Conservation (phyloP, 441 rosid genomes). For the Biscutella laevigata region DNA sequence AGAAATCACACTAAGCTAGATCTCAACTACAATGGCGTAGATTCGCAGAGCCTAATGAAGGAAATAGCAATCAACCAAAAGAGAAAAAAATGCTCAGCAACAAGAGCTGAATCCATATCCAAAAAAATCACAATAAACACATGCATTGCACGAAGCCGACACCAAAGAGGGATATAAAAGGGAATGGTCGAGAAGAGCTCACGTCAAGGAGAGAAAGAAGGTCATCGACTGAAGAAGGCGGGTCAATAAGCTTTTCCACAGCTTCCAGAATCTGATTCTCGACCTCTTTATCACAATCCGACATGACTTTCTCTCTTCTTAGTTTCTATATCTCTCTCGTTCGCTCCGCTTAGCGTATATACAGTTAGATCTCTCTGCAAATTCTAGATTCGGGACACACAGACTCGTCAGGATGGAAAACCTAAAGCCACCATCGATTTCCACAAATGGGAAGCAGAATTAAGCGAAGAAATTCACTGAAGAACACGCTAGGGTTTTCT, state of each 20-base stretch:
- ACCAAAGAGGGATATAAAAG: neutral
- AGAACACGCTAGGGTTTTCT: slow-evolving; percentile 27
- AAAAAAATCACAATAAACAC: slow-evolving; percentile 15
- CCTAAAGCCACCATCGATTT: slow-evolving; percentile 16
- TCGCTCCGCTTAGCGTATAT: slow-evolving; percentile 6
- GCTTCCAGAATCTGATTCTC: slow-evolving; percentile 69
- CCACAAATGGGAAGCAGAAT: neutral
- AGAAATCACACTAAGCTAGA: neutral
- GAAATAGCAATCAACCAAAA: neutral
- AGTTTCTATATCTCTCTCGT: neutral
- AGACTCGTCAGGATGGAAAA: slow-evolving; percentile 34
- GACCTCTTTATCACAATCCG: slow-evolving; percentile 52
- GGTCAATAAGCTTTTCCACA: slow-evolving; percentile 56
- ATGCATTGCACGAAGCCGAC: slow-evolving; percentile 9
- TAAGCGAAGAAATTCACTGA: slow-evolving; percentile 7
- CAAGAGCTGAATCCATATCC: neutral
- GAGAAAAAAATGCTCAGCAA: neutral
- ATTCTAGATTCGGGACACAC: slow-evolving; percentile 29
- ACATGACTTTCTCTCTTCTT: slow-evolving; percentile 27
- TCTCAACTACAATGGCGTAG: slow-evolving; percentile 1
- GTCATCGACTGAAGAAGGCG: slow-evolving; percentile 56
- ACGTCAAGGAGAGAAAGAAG: slow-evolving; percentile 90
- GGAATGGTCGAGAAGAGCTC: slow-evolving; percentile 24
- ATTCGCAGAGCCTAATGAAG: slow-evolving; percentile 4
- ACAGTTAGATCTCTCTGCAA: slow-evolving; percentile 24